Evolutionary conservation across 495 filamentous ascomycete species (phyloP).

Genomic region (Lentithecium fluviatile): DNA sequence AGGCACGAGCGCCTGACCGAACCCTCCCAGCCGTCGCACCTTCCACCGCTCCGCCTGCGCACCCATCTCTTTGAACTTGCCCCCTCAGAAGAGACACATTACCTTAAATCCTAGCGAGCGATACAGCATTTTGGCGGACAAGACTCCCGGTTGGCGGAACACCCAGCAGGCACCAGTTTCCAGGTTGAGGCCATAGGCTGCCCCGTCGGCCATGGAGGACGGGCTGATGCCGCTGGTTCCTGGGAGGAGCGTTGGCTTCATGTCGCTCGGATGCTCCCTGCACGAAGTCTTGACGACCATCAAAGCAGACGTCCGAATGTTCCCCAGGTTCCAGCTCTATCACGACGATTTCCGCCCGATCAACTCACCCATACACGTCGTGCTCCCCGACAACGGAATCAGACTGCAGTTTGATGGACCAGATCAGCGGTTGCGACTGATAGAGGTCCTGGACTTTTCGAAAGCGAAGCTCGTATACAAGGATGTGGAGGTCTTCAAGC

Average conservation of each 20-base stretch:
- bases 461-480: constrained; percentile 81
- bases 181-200: neutral
- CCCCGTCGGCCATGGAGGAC: constrained; percentile 11
- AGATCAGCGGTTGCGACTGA: constrained; percentile 84
- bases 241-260: constrained; percentile 72
- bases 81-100: neutral
- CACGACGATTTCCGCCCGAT: constrained; percentile 73
- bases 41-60: neutral
- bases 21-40: neutral
- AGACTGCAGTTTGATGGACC: constrained; percentile 90
- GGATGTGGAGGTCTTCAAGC: constrained; percentile 76
- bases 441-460: constrained; percentile 90
- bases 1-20: constrained; percentile 14
- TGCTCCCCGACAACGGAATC: constrained; percentile 78
- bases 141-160: too few species aligned
- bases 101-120: neutral
- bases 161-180: neutral
- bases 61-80: neutral
- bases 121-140: too few species aligned
- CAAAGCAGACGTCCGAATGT: constrained; percentile 77
- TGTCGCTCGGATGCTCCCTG: constrained; percentile 80
- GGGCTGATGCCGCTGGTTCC: constrained; percentile 68
- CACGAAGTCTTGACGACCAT: constrained; percentile 82
- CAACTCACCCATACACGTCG: constrained; percentile 65
- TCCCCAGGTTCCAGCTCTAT: constrained; percentile 76